Percentiles rank a stretch among this genome's conserved stretches.
Conservation (phyloP, 352 stramenopile species). For the Pythium insidiosum region DNA sequence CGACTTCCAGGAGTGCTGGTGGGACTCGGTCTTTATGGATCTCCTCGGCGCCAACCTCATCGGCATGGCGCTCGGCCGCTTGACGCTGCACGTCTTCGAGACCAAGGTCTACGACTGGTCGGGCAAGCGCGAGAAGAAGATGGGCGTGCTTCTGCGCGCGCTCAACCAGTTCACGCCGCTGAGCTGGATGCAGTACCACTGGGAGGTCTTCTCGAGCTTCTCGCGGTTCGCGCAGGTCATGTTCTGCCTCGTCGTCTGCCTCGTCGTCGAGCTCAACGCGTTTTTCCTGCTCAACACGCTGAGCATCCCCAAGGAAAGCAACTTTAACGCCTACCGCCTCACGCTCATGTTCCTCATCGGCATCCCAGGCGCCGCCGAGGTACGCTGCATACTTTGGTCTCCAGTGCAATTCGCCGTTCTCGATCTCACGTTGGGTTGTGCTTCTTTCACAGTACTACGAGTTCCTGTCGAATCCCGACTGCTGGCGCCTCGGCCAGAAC, state of each 20-base stretch:
- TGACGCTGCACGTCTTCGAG: constrained; percentile 72
- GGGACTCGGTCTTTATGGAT: constrained; percentile 90
- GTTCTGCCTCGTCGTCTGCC: constrained; percentile 78
- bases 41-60: constrained; percentile 88
- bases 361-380: constrained; percentile 73
- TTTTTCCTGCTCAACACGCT: constrained; percentile 91
- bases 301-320: constrained; percentile 80
- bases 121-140: constrained; percentile 63
- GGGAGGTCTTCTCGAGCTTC: constrained; percentile 90
- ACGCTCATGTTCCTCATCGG: constrained; percentile 72
- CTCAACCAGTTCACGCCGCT: constrained; percentile 86
- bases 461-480: constrained; percentile 75
- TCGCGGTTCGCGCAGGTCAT: constrained; percentile 79
- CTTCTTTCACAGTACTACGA: constrained; percentile 59
- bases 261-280: constrained; percentile 88
- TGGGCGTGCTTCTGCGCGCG: constrained; percentile 53
- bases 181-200: constrained; percentile 85
- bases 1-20: constrained; percentile 94
- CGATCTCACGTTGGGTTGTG: not conserved
- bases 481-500: constrained; percentile 70
- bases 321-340: constrained; percentile 79
- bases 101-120: constrained; percentile 90
- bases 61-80: constrained; percentile 75
- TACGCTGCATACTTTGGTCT: constrained; percentile 10
- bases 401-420: too few species aligned